A percentile compares a stretch with the other conserved stretches of the same genome.
phyloP scores from a whole-genome alignment of 1,139 yeast genomes.

The Pichia sp. region DNA sequence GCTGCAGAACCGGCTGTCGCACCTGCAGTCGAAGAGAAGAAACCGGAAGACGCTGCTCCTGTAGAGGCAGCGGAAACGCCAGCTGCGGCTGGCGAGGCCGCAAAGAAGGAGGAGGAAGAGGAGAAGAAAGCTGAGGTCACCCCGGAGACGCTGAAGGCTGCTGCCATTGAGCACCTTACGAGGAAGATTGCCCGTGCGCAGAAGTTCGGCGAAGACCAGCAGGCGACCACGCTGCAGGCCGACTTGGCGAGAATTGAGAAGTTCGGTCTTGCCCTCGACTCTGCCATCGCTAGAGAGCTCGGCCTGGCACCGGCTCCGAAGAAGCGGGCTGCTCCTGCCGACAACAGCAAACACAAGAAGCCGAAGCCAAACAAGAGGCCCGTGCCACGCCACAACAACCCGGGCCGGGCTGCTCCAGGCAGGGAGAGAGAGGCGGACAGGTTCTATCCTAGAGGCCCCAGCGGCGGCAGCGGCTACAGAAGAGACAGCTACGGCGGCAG shows the following conservation, averaged over 20 bases:
- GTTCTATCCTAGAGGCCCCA: not conserved
- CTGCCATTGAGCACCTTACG: conserved; percentile 63
- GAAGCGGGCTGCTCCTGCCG: not conserved
- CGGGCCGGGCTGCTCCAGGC: not conserved
- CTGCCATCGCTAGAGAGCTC: conserved; percentile 63
- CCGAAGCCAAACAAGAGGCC: not conserved
- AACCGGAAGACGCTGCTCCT: conserved; percentile 7
- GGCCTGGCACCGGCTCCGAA: conserved; percentile 37
- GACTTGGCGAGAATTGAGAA: conserved; percentile 71
- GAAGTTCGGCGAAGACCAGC: conserved; percentile 65
- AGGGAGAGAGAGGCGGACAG: not conserved
- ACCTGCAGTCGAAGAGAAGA: conserved; percentile 15
- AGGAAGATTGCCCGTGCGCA: conserved; percentile 69
- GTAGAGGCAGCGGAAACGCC: not conserved
- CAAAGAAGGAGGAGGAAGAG: conserved; percentile 19
- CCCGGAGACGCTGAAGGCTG: conserved; percentile 66
- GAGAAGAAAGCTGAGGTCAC: conserved; percentile 43
- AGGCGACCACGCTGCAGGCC: conserved; percentile 44
- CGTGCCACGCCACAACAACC: not conserved
- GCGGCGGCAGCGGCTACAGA: not conserved
- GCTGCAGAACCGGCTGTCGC: conserved; percentile 10
- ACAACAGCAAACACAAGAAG: not conserved
- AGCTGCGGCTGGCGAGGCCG: conserved; percentile 17
- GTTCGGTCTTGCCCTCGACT: conserved; percentile 73
- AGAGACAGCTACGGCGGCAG: not conserved